These are phyloP conservation scores for Nakaseomyces delphensis DNA, from an alignment of 1,139 yeast species.

Conservation along the genomic window DNA sequence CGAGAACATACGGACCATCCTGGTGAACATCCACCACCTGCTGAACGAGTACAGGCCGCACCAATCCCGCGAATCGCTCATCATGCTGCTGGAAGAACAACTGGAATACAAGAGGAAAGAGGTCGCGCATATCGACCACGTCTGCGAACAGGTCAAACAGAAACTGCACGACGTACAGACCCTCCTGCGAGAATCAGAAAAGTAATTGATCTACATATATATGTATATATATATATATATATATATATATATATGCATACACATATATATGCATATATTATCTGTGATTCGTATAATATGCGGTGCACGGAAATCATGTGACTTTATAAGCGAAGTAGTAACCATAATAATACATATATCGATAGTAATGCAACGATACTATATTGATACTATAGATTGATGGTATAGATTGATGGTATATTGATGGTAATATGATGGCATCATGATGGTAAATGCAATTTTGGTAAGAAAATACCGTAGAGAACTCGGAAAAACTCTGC, in stretches of 20 bases:
- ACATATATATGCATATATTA: too few species aligned
- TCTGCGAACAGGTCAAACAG: conserved; percentile 38
- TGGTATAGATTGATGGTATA: too few species aligned
- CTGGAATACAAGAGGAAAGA: conserved; percentile 47
- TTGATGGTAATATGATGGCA: too few species aligned
- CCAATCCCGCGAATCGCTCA: conserved; percentile 75
- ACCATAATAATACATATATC: too few species aligned
- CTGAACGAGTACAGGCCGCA: conserved; percentile 83
- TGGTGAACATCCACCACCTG: conserved; percentile 76
- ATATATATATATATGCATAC: background rate
- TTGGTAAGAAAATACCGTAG: too few species aligned
- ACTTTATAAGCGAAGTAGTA: too few species aligned
- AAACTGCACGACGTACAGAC: conserved; percentile 33
- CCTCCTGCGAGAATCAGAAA: background rate
- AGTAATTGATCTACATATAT: background rate
- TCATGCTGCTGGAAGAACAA: conserved; percentile 58
- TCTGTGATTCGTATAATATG: too few species aligned
- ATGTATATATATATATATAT: conserved; percentile 1
- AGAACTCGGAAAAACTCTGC: too few species aligned
- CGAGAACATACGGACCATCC: conserved; percentile 62
- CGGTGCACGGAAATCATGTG: too few species aligned
- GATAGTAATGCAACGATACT: too few species aligned
- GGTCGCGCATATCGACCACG: conserved; percentile 43
- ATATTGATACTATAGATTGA: too few species aligned
- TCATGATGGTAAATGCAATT: too few species aligned